Base-by-base conservation (phyloP, 805 yeast species). In the Cyberlindnera subsufficiens region DNA sequence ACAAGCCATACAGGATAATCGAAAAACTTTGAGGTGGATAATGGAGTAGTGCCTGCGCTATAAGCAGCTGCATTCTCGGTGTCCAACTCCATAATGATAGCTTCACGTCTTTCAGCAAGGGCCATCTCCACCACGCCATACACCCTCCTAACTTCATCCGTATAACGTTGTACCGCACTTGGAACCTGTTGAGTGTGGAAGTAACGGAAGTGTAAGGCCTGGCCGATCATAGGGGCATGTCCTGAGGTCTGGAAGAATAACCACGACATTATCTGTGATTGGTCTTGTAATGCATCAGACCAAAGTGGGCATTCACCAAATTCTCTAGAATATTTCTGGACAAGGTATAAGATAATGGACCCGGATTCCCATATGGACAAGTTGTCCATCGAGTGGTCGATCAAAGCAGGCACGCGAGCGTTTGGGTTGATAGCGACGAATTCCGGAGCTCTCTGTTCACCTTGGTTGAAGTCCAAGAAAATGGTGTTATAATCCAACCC, bases 201-300 rank as follows among this genome's bases (percentile, higher is more conserved):
- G 61, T 86, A 88, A 57, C 90, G 75, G 68, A 90, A 91, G 67
- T 91, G 97, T 53, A 91, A 72, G 8, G 97, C 96, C 65, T 90
- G 97, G 16, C 97, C 97, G 54, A 90, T 86, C 96, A 90, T 90
- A n/a, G 97, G 96, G 0, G 97, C 96, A 61, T 89, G 97, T 6
- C 98, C 97, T 5, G 95, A 84, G 3, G 96, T 88, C 66, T 90
- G 98, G 71, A 90, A 90, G 58, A 87, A 90, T 32, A 91, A 71
- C 96, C 97, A 90, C 6, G 89, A 78, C 46, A 79, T 74, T 44
- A 90, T 87, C 60, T 84, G 91, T 3, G 90, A 74, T 66, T 88
- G 96, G 50, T 87, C 96, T 13, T 77, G 71, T 10, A 49, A 14
- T 41, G 83, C 60, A 57, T 82, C 83, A 41, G 95, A 80, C 88